Percentiles rank a stretch among this genome's conserved stretches.
These are phyloP conservation scores for Panicum virgatum DNA, from an alignment of 202 grass and related monocot genomes.

Conservation along the genomic window DNA sequence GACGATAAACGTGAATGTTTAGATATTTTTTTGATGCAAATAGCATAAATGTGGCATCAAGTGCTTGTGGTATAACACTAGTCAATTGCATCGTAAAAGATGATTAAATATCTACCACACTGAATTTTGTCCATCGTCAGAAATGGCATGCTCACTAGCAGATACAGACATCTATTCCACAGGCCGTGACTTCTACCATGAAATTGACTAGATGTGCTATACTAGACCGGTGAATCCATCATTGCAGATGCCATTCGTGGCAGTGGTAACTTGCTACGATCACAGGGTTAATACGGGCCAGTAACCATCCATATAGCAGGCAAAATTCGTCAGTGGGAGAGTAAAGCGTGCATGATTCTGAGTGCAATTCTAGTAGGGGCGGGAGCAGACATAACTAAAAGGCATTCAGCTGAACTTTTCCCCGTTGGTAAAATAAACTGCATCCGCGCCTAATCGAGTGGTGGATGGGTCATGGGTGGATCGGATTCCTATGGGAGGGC, in stretches of 20 bases:
- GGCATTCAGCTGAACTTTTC: background rate
- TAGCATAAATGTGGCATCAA: background rate
- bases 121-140: background rate
- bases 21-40: constrained; percentile 8
- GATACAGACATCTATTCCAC: background rate
- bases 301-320: no score
- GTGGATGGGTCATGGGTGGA: no score
- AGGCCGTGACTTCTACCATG: background rate
- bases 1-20: background rate
- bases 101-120: background rate
- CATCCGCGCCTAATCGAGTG: background rate
- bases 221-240: background rate
- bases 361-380: background rate
- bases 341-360: background rate
- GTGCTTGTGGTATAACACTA: no score
- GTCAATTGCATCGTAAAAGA: background rate
- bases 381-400: background rate
- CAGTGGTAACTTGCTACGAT: background rate
- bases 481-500: background rate
- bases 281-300: background rate
- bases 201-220: background rate
- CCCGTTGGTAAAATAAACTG: background rate
- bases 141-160: background rate
- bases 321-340: no score
- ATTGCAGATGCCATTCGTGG: background rate